Evolutionary conservation across 2,329 filamentous ascomycete genomes (phyloP).

Genomic region (Fusarium staphyleae): DNA sequence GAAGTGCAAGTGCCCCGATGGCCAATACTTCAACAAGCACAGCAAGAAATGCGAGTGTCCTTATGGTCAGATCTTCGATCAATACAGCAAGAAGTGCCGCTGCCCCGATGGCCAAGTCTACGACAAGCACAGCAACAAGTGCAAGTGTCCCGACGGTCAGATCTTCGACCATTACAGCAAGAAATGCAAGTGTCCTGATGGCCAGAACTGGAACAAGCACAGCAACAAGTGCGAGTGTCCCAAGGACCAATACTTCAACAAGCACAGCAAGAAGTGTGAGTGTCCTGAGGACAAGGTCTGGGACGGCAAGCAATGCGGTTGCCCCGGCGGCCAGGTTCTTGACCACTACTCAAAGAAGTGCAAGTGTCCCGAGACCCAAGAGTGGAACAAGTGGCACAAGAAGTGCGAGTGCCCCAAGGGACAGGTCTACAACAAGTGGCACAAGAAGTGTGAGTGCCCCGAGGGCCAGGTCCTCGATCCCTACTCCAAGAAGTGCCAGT

Average conservation of each 20-base stretch:
- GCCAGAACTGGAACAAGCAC: not conserved
- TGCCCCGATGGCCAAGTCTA: too few species aligned
- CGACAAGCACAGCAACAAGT: constrained; percentile 4
- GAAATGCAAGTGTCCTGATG: constrained; percentile 14
- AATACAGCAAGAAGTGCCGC: too few species aligned
- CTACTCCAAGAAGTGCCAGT: constrained; percentile 1
- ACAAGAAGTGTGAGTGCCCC: constrained; percentile 4
- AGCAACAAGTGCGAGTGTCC: not conserved
- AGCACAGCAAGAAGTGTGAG: constrained; percentile 21
- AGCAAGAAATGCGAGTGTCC: constrained; percentile 16
- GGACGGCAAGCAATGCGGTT: constrained; percentile 20
- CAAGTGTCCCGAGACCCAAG: constrained; percentile 5
- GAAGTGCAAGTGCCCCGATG: constrained; percentile 9
- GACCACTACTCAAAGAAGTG: not conserved
- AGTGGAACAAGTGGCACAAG: not conserved
- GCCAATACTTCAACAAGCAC: constrained; percentile 10
- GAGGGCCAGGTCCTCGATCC: not conserved
- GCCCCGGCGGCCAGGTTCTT: not conserved
- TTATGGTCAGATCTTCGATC: not conserved
- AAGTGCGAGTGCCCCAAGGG: constrained; percentile 6
- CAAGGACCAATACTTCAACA: constrained; percentile 20
- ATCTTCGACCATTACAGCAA: not conserved
- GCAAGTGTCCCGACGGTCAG: constrained; percentile 1
- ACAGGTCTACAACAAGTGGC: not conserved
- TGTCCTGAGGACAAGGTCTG: constrained; percentile 24